Conservation (phyloP, 2,329 filamentous ascomycete species). For the Arachnopeziza araneosa region DNA sequence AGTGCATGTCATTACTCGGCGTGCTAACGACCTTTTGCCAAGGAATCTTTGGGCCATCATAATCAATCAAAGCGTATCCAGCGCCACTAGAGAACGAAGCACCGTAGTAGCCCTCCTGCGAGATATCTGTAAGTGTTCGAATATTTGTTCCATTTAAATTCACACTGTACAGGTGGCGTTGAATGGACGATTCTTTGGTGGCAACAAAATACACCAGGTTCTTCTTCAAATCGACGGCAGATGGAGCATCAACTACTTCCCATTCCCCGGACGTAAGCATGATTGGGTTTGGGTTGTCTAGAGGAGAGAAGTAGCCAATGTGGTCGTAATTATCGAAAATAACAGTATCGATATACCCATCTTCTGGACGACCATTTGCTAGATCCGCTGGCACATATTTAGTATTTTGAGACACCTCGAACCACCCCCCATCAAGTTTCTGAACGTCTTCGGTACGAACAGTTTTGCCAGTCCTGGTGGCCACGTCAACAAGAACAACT, state of each 20-base stretch:
- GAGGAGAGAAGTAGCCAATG: slow-evolving; percentile 83
- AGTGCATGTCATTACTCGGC: slow-evolving; percentile 58
- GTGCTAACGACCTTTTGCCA: slow-evolving; percentile 90
- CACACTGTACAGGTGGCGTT: slow-evolving; percentile 89
- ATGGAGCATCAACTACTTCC: slow-evolving; percentile 85
- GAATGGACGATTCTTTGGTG: slow-evolving; percentile 80
- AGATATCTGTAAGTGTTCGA: slow-evolving; percentile 66
- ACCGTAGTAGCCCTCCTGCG: slow-evolving; percentile 69
- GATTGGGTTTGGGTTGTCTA: slow-evolving; percentile 75
- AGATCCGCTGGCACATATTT: slow-evolving; percentile 81
- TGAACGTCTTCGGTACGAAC: slow-evolving; percentile 75
- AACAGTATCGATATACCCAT: slow-evolving; percentile 90
- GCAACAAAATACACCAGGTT: slow-evolving; percentile 89
- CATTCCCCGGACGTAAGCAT: slow-evolving; percentile 84
- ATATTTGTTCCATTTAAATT: slow-evolving; percentile 73
- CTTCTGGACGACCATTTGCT: slow-evolving; percentile 65
- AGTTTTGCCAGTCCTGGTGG: slow-evolving; percentile 65
- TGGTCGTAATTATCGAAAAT: slow-evolving; percentile 86
- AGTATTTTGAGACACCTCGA: slow-evolving; percentile 85
- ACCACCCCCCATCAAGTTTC: slow-evolving; percentile 92
- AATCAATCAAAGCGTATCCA: slow-evolving; percentile 78
- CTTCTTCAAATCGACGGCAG: slow-evolving; percentile 74
- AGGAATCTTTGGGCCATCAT: slow-evolving; percentile 78
- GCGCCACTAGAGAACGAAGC: slow-evolving; percentile 79
- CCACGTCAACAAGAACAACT: slow-evolving; percentile 78